Percentiles rank a stretch among this genome's conserved stretches.
Evolutionary conservation across 305 asterid genomes (phyloP).

Genomic region (Ilex paraguariensis): DNA sequence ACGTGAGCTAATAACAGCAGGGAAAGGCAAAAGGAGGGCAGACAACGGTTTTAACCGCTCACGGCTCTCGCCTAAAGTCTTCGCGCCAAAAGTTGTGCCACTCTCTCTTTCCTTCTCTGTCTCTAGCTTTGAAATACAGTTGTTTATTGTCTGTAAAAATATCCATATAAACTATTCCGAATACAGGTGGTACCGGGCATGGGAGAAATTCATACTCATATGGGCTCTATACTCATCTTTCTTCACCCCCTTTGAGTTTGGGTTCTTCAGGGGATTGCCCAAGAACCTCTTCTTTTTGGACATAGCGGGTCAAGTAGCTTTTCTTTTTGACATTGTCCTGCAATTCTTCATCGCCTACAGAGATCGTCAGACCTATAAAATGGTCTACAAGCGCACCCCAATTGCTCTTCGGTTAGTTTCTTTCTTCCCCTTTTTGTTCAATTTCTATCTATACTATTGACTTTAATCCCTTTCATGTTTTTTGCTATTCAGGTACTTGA

Average conservation of each 20-base stretch:
- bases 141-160: not conserved
- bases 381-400: slow-evolving; percentile 16
- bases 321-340: slow-evolving; percentile 14
- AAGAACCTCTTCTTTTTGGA: slow-evolving; percentile 18
- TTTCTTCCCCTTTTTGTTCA: not conserved
- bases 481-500: slow-evolving; percentile 48
- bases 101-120: too few relatives aligned
- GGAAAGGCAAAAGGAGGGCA: too few relatives aligned
- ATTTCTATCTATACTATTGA: not conserved
- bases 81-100: too few relatives aligned
- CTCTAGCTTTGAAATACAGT: not conserved
- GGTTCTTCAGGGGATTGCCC: slow-evolving; percentile 21
- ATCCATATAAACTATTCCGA: not conserved
- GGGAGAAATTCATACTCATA: slow-evolving; percentile 21
- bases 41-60: too few relatives aligned
- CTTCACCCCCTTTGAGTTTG: slow-evolving; percentile 25
- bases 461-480: not conserved
- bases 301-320: slow-evolving; percentile 21
- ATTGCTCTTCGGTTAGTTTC: slow-evolving; percentile 17
- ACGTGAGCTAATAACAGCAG: too few relatives aligned
- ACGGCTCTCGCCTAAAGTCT: too few relatives aligned
- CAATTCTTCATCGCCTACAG: slow-evolving; percentile 22
- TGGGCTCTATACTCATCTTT: slow-evolving; percentile 26
- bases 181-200: slow-evolving; percentile 19
- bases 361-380: slow-evolving; percentile 18